Base-by-base conservation (phyloP, 2,329 filamentous ascomycete species). In the Sclerotinia glacialis region DNA sequence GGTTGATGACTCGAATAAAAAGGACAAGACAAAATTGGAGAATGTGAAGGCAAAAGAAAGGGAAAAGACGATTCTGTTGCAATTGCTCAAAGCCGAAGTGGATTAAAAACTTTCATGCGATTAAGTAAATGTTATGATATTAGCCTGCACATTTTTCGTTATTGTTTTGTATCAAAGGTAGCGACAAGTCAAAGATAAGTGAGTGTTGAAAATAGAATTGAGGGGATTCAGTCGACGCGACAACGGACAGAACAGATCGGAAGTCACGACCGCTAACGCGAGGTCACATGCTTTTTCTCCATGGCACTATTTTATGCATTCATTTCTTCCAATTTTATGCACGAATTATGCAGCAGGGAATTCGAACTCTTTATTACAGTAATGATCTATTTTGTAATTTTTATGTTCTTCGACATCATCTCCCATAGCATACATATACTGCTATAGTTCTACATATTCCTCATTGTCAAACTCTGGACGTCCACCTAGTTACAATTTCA, bases 161-260 rank as follows among this genome's bases (percentile, higher is more conserved):
- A 8, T 37, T 23, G 26, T 12, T 23, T 47, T 47, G 21, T 34
- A 60, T 23, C 1, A 23, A 23, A 14, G 28, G 8, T 46, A 61
- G 14, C 16, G 56, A 47, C 8, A 26, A 26, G 21, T 16, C 9
- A 23, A 18, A 5, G 8, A 12, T 12, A 26, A 49, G 11, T 37
- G 28, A 49, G 16, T 7, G 8, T 49, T 40, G 2, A 18, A 4
- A 49, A 49, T 7, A 61, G 11, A 49, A 37, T 59, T 11, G 28
- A 47, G 34, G 26, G 47, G n/a, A 23, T 37, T 11, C 28, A 23
- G 28, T 49, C n/a, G 44, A 61, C 58, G 58, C 58, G 58, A 49
- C 28, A 40, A 60, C 58, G 31, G 28, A n/a, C n/a, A n/a, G n/a
- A n/a, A n/a, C n/a, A n/a, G 44, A 55, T 40, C 21, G 21, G 21